These are phyloP conservation scores for Cladophialophora psammophila DNA, from an alignment of 2,329 filamentous ascomycete species.

Conservation along the genomic window DNA sequence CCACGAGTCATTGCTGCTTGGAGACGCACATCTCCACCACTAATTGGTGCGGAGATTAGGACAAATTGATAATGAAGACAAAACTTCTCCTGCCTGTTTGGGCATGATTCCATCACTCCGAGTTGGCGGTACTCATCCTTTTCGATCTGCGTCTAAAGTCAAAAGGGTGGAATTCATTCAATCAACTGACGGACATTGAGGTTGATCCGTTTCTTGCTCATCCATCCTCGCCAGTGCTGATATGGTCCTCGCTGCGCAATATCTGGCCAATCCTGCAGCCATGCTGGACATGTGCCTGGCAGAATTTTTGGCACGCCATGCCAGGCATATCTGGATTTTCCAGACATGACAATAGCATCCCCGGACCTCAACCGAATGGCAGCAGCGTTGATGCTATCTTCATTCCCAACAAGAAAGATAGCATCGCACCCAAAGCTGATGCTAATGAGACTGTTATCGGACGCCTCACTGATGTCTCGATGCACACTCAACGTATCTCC, in stretches of 20 bases:
- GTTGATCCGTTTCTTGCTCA: conserved; percentile 86
- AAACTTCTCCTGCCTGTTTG: conserved; percentile 29
- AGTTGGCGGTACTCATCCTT: not conserved
- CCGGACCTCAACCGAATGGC: conserved; percentile 76
- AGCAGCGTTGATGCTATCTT: conserved; percentile 54
- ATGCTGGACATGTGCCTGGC: conserved; percentile 76
- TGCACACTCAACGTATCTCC: conserved; percentile 92
- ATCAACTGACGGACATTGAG: conserved; percentile 89
- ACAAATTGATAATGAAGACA: conserved; percentile 19
- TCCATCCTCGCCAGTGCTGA: conserved; percentile 82
- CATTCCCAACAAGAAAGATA: conserved; percentile 82
- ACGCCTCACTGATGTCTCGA: conserved; percentile 89
- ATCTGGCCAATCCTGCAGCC: conserved; percentile 77
- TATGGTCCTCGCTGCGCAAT: conserved; percentile 55
- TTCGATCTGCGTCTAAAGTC: not conserved
- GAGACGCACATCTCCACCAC: conserved; percentile 28
- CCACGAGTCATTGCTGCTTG: not conserved
- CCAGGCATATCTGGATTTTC: conserved; percentile 85
- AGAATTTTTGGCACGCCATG: conserved; percentile 92
- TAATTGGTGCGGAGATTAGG: not conserved
- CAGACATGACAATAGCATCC: conserved; percentile 89
- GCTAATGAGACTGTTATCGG: conserved; percentile 78
- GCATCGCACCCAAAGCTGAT: conserved; percentile 90
- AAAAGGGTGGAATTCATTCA: not conserved
- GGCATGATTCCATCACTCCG: conserved; percentile 13